These are phyloP conservation scores for Metschnikowia baotianmanensis DNA, from an alignment of 805 yeast species.

Conservation along the genomic window DNA sequence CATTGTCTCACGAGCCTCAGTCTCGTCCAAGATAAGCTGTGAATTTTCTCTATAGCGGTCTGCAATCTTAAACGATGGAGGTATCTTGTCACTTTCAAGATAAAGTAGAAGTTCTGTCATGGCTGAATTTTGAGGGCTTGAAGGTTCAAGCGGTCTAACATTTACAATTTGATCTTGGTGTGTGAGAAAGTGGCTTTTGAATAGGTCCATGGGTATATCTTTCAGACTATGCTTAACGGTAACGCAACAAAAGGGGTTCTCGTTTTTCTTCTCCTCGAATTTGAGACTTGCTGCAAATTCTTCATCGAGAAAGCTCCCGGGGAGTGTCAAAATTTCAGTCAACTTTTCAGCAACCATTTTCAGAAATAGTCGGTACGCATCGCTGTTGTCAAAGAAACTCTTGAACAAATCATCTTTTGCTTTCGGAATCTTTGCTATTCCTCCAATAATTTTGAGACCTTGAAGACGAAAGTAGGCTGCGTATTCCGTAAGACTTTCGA, in stretches of 20 bases:
- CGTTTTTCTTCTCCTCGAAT: background rate
- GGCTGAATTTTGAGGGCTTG: background rate
- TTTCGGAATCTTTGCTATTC: background rate
- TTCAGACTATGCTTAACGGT: background rate
- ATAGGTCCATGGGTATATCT: background rate
- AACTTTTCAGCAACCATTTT: conserved; percentile 1
- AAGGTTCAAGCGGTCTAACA: background rate
- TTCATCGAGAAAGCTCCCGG: background rate
- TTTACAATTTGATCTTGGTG: background rate
- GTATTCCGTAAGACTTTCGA: background rate
- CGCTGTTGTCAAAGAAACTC: background rate
- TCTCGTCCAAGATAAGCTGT: background rate
- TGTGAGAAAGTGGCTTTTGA: background rate
- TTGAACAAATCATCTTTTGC: background rate
- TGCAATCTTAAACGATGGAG: background rate
- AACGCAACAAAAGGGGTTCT: background rate
- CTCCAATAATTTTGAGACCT: background rate
- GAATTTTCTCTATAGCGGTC: background rate
- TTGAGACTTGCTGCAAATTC: background rate
- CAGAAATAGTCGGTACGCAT: background rate
- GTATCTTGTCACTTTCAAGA: background rate
- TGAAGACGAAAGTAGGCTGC: background rate
- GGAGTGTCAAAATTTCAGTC: background rate
- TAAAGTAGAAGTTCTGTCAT: background rate
- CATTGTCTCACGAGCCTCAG: background rate